Evolutionary conservation across 345 rosid species (phyloP).

Genomic region (Aegle marmelos): DNA sequence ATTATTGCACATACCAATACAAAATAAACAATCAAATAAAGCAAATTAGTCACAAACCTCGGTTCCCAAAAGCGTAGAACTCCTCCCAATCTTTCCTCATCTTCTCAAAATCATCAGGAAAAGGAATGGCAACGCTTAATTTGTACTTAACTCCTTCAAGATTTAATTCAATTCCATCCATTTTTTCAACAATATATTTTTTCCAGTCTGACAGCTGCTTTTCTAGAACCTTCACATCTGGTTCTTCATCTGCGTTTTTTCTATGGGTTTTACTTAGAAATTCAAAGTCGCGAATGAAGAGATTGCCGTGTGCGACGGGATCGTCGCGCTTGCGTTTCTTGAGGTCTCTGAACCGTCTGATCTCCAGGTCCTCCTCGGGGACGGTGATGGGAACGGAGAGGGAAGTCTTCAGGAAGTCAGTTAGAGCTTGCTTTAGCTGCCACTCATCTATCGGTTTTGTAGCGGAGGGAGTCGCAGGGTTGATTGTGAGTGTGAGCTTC

Average conservation of each 20-base stretch:
- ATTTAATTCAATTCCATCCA: conserved; percentile 86
- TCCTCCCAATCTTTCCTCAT: conserved; percentile 87
- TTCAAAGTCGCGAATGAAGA: conserved; percentile 74
- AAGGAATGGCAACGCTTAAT: conserved; percentile 52
- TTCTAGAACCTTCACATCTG: conserved; percentile 47
- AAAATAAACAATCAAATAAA: neutral
- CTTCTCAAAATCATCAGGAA: conserved; percentile 62
- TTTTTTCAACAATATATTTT: conserved; percentile 53
- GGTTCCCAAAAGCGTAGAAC: conserved; percentile 56
- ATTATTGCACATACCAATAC: neutral
- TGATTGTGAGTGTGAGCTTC: conserved; percentile 58
- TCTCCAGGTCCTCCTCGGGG: conserved; percentile 62
- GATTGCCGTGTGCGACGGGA: conserved; percentile 67
- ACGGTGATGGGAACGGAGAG: conserved; percentile 47
- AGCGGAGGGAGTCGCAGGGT: conserved; percentile 55
- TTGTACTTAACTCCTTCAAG: conserved; percentile 75
- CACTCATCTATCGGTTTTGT: conserved; percentile 82
- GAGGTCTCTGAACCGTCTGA: conserved; percentile 64
- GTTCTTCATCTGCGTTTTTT: conserved; percentile 34
- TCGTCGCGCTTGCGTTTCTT: conserved; percentile 91
- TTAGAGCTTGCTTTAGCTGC: conserved; percentile 74
- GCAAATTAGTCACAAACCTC: conserved; percentile 23
- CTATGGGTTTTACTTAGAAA: conserved; percentile 41
- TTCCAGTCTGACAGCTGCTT: conserved; percentile 87
- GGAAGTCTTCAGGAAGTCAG: conserved; percentile 61